These are phyloP conservation scores for Penicillium robsamsonii DNA, from an alignment of 495 filamentous ascomycete species.

Conservation along the genomic window DNA sequence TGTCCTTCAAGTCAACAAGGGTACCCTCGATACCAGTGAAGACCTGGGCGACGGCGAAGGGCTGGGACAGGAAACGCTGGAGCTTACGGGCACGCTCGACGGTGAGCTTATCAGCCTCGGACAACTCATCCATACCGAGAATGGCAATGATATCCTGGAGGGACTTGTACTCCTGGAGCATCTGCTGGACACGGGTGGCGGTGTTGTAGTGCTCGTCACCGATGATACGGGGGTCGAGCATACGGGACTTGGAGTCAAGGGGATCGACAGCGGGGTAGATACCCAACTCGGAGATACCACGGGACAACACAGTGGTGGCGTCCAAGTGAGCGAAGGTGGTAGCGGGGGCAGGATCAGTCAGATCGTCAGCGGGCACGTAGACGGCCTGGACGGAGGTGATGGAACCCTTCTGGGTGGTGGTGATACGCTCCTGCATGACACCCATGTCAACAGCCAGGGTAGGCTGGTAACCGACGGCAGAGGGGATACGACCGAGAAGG, in stretches of 20 bases:
- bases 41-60: constrained; percentile 97
- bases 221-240: constrained; percentile 98
- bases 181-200: constrained; percentile 93
- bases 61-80: constrained; percentile 98
- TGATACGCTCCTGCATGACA: constrained; percentile 99
- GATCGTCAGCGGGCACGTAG: constrained; percentile 99
- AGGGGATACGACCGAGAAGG: constrained; percentile 98
- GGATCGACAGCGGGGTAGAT: constrained; percentile 99
- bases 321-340: constrained; percentile 99
- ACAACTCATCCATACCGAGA: constrained; percentile 99
- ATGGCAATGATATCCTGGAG: constrained; percentile 99
- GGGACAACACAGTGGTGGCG: constrained; percentile 99
- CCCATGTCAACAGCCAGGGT: constrained; percentile 99
- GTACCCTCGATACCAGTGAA: constrained; percentile 99
- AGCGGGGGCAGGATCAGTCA: constrained; percentile 99
- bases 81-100: constrained; percentile 99
- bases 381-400: constrained; percentile 99
- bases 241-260: constrained; percentile 98
- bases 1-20: constrained; percentile 97
- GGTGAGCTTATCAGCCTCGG: constrained; percentile 97
- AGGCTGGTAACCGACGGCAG: constrained; percentile 99
- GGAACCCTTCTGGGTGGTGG: constrained; percentile 98
- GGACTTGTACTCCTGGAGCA: constrained; percentile 99
- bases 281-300: constrained; percentile 99
- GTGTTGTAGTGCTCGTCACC: constrained; percentile 96